A percentile compares a stretch with the other conserved stretches of the same genome.
These are phyloP conservation scores for Thelephora terrestris DNA, from an alignment of 1,284 basidiomycete species.

Conservation along the genomic window DNA sequence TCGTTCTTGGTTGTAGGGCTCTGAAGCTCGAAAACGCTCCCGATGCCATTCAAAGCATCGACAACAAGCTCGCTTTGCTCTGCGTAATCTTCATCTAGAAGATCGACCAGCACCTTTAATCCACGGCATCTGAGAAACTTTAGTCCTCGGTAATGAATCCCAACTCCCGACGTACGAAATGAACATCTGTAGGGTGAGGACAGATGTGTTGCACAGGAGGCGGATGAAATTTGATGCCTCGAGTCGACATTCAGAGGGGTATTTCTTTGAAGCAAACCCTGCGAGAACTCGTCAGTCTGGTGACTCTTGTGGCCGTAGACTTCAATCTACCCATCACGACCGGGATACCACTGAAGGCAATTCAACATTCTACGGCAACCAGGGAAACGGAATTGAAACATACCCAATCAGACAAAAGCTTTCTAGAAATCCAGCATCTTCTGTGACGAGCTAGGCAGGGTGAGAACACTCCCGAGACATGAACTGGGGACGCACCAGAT, in stretches of 20 bases:
- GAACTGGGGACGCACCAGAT: constrained; percentile 49
- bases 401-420: constrained; percentile 92
- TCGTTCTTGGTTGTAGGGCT: constrained; percentile 96
- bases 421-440: constrained; percentile 82
- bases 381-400: constrained; percentile 15
- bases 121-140: constrained; percentile 70
- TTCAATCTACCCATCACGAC: constrained; percentile 75
- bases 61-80: constrained; percentile 87
- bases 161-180: constrained; percentile 63
- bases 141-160: constrained; percentile 3
- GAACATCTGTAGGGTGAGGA: constrained; percentile 94
- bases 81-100: constrained; percentile 92
- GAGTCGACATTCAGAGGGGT: constrained; percentile 86
- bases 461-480: background rate
- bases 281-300: constrained; percentile 4
- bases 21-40: constrained; percentile 90
- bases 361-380: background rate
- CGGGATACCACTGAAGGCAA: constrained; percentile 62
- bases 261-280: constrained; percentile 92
- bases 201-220: constrained; percentile 84
- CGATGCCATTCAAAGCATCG: constrained; percentile 90
- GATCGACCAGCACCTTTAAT: constrained; percentile 86
- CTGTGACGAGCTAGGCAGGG: constrained; percentile 64
- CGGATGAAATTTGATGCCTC: constrained; percentile 95
- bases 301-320: background rate